Conservation (phyloP, 2,329 filamentous ascomycete genomes). For the Hysterium pulicare region DNA sequence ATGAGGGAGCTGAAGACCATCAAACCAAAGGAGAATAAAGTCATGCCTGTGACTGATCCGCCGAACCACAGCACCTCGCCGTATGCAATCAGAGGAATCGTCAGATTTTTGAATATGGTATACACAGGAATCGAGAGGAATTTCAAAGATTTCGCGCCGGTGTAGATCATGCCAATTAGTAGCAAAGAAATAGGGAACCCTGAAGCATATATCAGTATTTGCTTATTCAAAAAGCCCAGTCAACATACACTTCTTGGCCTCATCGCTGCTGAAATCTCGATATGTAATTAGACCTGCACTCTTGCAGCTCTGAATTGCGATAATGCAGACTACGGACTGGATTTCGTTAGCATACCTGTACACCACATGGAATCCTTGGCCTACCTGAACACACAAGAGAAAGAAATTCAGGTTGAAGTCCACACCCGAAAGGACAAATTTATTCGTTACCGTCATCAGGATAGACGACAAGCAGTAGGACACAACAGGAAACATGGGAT, state of each 20-base stretch:
- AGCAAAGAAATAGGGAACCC: conserved; percentile 96
- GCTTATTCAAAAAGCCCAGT: background rate
- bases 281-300: conserved; percentile 77
- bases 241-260: conserved; percentile 83
- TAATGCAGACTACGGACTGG: conserved; percentile 84
- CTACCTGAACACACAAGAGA: conserved; percentile 86
- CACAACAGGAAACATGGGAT: conserved; percentile 74
- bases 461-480: conserved; percentile 96
- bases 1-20: conserved; percentile 96
- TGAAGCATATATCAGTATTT: conserved; percentile 38
- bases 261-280: conserved; percentile 78
- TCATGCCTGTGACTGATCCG: conserved; percentile 80
- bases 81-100: conserved; percentile 97
- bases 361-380: conserved; percentile 21
- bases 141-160: conserved; percentile 90
- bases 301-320: conserved; percentile 80
- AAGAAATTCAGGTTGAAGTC: conserved; percentile 97
- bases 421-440: conserved; percentile 89
- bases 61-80: conserved; percentile 98
- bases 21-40: conserved; percentile 88
- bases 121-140: conserved; percentile 97
- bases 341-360: conserved; percentile 15
- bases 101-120: conserved; percentile 99
- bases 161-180: conserved; percentile 99
- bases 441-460: conserved; percentile 99